Conservation (phyloP, 352 stramenopile genomes). For the Pythium utonaiense region DNA sequence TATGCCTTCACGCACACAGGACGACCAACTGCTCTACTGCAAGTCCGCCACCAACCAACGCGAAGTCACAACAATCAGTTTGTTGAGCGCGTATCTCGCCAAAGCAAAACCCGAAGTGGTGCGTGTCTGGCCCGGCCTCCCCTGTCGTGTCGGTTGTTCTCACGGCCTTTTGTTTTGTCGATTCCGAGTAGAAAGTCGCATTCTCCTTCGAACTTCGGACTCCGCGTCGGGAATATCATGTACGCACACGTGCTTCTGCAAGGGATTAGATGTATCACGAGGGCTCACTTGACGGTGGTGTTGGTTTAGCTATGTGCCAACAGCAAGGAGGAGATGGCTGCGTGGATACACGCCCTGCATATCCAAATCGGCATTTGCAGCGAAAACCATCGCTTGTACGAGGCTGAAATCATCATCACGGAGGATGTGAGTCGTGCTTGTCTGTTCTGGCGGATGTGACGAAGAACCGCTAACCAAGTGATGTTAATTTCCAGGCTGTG, state of each 20-base stretch:
- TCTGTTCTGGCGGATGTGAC: too few species aligned
- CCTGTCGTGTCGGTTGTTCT: too few species aligned
- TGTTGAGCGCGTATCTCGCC: constrained; percentile 68
- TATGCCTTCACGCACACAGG: constrained; percentile 20
- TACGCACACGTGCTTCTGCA: constrained; percentile 20
- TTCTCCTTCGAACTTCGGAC: constrained; percentile 82
- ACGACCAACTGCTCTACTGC: constrained; percentile 82
- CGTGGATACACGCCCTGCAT: constrained; percentile 79
- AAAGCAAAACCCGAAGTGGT: constrained; percentile 78
- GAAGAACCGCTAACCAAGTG: too few species aligned
- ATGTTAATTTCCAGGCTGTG: too few species aligned
- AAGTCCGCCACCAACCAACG: constrained; percentile 81
- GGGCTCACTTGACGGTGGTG: too few species aligned
- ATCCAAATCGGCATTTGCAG: constrained; percentile 74
- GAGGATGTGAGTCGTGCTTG: constrained; percentile 71
- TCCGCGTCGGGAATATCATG: constrained; percentile 64
- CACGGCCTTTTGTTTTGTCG: neutral
- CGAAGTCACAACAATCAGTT: constrained; percentile 77
- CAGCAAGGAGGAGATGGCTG: constrained; percentile 77
- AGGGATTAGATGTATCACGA: too few species aligned
- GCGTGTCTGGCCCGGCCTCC: too few species aligned
- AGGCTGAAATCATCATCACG: constrained; percentile 83
- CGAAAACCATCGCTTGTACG: constrained; percentile 76
- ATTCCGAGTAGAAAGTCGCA: constrained; percentile 42
- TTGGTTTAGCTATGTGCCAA: constrained; percentile 64